These are phyloP conservation scores for Xylariaceae sp. DNA, from an alignment of 2,329 filamentous ascomycete species.

Conservation along the genomic window DNA sequence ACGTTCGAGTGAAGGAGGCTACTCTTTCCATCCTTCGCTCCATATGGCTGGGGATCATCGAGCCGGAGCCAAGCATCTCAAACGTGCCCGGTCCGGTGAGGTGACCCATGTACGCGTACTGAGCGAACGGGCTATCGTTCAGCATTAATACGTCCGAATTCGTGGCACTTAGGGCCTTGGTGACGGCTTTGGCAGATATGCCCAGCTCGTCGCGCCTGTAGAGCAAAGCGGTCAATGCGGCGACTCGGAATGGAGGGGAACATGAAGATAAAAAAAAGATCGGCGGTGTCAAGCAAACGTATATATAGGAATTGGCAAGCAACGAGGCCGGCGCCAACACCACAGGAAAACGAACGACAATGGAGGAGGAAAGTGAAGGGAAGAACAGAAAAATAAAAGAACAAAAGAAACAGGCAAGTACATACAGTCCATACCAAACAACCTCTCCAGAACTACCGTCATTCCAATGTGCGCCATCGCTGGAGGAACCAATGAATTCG, in stretches of 20 bases:
- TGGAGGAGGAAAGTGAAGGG: background rate
- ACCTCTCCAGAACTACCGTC: background rate
- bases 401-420: background rate
- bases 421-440: constrained; percentile 20
- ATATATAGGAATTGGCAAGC: background rate
- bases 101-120: constrained; percentile 9
- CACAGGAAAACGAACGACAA: background rate
- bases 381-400: background rate
- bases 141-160: constrained; percentile 17
- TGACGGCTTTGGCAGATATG: constrained; percentile 6
- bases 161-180: constrained; percentile 6
- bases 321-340: background rate
- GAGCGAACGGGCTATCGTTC: constrained; percentile 18
- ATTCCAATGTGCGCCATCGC: background rate
- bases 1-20: constrained; percentile 13
- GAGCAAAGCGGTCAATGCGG: background rate
- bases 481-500: background rate
- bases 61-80: constrained; percentile 16
- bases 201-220: constrained; percentile 11
- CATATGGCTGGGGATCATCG: background rate
- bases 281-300: background rate
- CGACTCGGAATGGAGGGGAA: background rate
- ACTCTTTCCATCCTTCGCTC: background rate
- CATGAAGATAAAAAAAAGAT: background rate
- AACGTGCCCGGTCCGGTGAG: constrained; percentile 11